phyloP scores from a whole-genome alignment of 108 stramenopile species.

The Stephanodiscus minutulus region DNA sequence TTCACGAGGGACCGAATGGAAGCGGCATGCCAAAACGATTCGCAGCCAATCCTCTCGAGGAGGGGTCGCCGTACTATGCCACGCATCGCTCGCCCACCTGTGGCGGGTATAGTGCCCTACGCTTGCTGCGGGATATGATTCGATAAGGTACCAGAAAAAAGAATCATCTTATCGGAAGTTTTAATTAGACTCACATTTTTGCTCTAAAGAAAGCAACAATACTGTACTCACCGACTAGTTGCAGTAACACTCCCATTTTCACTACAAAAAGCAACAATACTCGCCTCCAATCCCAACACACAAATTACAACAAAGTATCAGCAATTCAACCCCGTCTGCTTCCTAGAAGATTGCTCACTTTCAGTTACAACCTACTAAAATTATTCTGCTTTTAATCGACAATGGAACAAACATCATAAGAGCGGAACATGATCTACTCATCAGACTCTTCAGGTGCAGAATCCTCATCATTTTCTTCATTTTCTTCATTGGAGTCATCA shows the following conservation, averaged over 20 bases:
- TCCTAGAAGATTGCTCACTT: no score
- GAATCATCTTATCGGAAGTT: background rate
- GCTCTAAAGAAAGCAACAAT: no score
- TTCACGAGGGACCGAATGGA: conserved; percentile 23
- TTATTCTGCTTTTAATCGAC: no score
- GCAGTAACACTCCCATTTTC: no score
- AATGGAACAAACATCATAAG: no score
- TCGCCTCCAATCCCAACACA: no score
- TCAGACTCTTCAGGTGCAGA: background rate
- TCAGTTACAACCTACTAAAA: no score
- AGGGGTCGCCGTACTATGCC: conserved; percentile 52
- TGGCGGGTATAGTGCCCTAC: conserved; percentile 60
- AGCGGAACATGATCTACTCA: background rate
- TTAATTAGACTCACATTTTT: background rate
- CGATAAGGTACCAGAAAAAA: background rate
- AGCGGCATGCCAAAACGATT: conserved; percentile 48
- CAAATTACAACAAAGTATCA: no score
- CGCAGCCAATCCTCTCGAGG: conserved; percentile 52
- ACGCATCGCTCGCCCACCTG: conserved; percentile 63
- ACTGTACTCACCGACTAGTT: no score
- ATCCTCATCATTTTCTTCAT: background rate
- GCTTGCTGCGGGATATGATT: conserved; percentile 22
- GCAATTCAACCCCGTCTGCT: no score
- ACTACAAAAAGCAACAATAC: no score
- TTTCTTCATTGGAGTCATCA: background rate